A percentile compares a stretch with the other conserved stretches of the same genome.
These are phyloP conservation scores for Cucumis hystrix DNA, from an alignment of 306 rosid species.

Conservation along the genomic window DNA sequence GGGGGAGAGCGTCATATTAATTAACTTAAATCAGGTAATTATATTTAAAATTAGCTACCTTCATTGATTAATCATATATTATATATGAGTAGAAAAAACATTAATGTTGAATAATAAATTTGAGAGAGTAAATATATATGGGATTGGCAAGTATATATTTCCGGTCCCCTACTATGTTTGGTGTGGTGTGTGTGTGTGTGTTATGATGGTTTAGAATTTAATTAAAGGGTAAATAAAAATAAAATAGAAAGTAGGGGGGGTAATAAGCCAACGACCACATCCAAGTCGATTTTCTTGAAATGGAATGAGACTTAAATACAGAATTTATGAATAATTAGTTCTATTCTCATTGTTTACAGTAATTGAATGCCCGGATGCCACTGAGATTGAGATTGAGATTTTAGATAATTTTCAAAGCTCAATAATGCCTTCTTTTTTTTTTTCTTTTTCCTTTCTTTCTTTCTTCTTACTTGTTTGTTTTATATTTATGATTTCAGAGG, in stretches of 20 bases:
- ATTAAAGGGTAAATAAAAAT: neutral
- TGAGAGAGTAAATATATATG: neutral
- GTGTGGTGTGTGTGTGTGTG: neutral
- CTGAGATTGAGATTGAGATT: neutral
- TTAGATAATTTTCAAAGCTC: too few species aligned
- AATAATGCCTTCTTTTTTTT: neutral
- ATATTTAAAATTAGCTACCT: neutral
- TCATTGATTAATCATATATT: neutral
- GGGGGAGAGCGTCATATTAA: neutral
- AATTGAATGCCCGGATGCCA: neutral
- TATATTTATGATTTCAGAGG: neutral
- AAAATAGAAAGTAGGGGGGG: neutral
- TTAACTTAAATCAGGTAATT: constrained; percentile 1
- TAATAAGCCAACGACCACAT: neutral
- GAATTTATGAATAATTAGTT: constrained; percentile 1
- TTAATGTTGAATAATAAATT: neutral
- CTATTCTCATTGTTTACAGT: neutral
- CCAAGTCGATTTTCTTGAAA: neutral
- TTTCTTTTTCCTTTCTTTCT: neutral
- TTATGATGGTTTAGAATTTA: neutral
- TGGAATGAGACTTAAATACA: neutral
- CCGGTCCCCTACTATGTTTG: too few species aligned
- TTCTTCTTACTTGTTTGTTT: neutral
- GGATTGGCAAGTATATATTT: neutral
- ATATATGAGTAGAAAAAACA: constrained; percentile 4